Evolutionary conservation across 331 rosid species (phyloP).

Genomic region (Malus hybrid): DNA sequence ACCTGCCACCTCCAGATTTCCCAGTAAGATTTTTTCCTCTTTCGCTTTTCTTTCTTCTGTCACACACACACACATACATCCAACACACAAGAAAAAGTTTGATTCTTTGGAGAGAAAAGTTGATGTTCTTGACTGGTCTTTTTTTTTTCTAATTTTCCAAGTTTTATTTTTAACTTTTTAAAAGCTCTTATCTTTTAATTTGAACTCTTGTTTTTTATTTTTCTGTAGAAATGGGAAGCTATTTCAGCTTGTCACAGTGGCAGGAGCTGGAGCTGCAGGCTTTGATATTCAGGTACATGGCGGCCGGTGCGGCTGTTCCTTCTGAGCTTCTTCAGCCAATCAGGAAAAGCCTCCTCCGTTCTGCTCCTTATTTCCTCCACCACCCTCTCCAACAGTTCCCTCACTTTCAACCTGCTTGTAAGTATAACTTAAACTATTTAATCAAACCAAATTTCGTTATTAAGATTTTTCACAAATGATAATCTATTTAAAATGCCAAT

Average conservation of each 20-base stretch:
- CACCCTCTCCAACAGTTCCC: constrained; percentile 46
- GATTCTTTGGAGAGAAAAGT: constrained; percentile 11
- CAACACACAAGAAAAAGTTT: not conserved
- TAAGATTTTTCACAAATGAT: not conserved
- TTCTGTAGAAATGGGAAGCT: constrained; percentile 61
- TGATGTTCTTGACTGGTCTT: not conserved
- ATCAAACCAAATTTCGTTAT: not conserved
- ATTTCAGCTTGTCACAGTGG: constrained; percentile 80
- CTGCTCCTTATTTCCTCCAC: constrained; percentile 41
- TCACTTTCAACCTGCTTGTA: constrained; percentile 61
- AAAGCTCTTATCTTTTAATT: not conserved
- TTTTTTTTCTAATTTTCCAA: not conserved
- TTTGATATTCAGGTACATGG: constrained; percentile 73
- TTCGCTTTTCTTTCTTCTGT: not conserved
- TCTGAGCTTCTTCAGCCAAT: constrained; percentile 80
- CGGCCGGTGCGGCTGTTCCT: constrained; percentile 85
- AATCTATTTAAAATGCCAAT: not conserved
- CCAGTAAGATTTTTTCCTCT: constrained; percentile 35
- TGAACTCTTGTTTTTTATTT: not conserved
- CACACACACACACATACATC: not conserved
- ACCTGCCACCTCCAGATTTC: constrained; percentile 33
- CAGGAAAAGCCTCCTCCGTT: constrained; percentile 60
- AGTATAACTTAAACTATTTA: constrained; percentile 11
- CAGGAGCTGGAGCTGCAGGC: constrained; percentile 97
- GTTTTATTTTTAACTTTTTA: not conserved